A percentile compares a stretch with the other conserved stretches of the same genome.
phyloP scores from a whole-genome alignment of 345 rosid genomes.

The Jatropha curcas region DNA sequence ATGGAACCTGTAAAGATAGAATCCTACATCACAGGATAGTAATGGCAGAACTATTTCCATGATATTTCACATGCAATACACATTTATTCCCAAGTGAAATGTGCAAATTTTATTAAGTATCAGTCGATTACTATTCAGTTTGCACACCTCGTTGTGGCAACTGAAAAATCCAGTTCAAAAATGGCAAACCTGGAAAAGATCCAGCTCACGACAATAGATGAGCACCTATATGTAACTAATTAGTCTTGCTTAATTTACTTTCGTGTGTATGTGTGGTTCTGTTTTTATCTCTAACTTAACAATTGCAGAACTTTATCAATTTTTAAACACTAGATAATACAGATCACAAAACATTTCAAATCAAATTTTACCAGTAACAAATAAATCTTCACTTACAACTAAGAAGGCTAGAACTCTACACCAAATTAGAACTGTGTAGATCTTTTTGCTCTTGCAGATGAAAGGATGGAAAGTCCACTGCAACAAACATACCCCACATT shows the following conservation, averaged over 20 bases:
- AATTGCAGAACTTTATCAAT: background rate
- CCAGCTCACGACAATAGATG: too few relatives aligned
- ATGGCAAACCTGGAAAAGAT: too few relatives aligned
- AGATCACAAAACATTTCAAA: background rate
- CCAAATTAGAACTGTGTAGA: constrained; percentile 95
- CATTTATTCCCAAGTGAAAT: too few relatives aligned
- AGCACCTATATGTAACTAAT: too few relatives aligned
- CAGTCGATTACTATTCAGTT: too few relatives aligned
- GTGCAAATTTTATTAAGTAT: too few relatives aligned
- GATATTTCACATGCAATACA: too few relatives aligned
- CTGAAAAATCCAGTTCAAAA: too few relatives aligned
- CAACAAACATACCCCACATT: constrained; percentile 24
- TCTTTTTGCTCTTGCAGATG: constrained; percentile 86
- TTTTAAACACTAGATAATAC: background rate
- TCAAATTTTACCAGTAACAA: background rate
- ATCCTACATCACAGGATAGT: background rate
- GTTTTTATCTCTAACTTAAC: background rate
- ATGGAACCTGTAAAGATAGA: background rate
- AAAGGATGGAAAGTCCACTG: constrained; percentile 99
- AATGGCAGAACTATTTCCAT: background rate
- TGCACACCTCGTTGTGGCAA: too few relatives aligned
- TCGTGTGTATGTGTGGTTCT: background rate
- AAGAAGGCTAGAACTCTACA: constrained; percentile 95
- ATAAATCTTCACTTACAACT: constrained; percentile 63
- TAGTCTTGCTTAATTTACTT: too few relatives aligned